Evolutionary conservation across 2,329 filamentous ascomycete genomes (phyloP).

Genomic region (Trichoderma polysporum): DNA sequence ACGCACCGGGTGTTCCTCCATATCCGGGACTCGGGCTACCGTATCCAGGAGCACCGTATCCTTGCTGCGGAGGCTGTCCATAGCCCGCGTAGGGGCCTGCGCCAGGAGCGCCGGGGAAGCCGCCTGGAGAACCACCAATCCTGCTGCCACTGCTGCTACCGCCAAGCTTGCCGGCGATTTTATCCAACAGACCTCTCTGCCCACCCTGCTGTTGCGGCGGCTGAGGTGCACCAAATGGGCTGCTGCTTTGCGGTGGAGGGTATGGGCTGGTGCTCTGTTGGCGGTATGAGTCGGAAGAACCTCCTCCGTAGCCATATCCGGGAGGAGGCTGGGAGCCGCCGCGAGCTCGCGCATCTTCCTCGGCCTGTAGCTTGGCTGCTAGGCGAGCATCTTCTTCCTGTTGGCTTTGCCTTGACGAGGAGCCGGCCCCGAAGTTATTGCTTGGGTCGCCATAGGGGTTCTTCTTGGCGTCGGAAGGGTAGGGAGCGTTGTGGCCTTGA

Average conservation of each 20-base stretch:
- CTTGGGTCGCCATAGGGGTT: slow-evolving; percentile 64
- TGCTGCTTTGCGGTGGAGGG: slow-evolving; percentile 20
- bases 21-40: slow-evolving; percentile 23
- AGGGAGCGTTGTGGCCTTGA: slow-evolving; percentile 39
- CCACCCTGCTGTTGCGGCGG: slow-evolving; percentile 36
- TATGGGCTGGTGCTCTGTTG: slow-evolving; percentile 24
- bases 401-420: slow-evolving; percentile 30
- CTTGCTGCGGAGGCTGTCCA: slow-evolving; percentile 29
- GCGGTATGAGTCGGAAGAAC: slow-evolving; percentile 30
- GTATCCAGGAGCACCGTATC: slow-evolving; percentile 26
- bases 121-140: slow-evolving; percentile 20
- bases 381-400: slow-evolving; percentile 68
- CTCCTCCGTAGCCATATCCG: slow-evolving; percentile 30
- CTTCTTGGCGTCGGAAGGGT: slow-evolving; percentile 58
- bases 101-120: slow-evolving; percentile 28
- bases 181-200: slow-evolving; percentile 49
- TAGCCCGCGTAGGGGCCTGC: slow-evolving; percentile 33
- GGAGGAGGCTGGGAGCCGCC: slow-evolving; percentile 33
- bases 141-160: slow-evolving; percentile 31
- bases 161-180: slow-evolving; percentile 51
- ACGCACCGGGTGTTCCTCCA: slow-evolving; percentile 4
- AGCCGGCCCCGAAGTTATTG: slow-evolving; percentile 35
- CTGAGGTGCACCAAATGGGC: slow-evolving; percentile 26
- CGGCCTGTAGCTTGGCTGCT: slow-evolving; percentile 76
- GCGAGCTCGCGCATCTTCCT: slow-evolving; percentile 68